Base-by-base conservation (phyloP, 768 basidiomycete genomes). In the Boletus rex-veris region DNA sequence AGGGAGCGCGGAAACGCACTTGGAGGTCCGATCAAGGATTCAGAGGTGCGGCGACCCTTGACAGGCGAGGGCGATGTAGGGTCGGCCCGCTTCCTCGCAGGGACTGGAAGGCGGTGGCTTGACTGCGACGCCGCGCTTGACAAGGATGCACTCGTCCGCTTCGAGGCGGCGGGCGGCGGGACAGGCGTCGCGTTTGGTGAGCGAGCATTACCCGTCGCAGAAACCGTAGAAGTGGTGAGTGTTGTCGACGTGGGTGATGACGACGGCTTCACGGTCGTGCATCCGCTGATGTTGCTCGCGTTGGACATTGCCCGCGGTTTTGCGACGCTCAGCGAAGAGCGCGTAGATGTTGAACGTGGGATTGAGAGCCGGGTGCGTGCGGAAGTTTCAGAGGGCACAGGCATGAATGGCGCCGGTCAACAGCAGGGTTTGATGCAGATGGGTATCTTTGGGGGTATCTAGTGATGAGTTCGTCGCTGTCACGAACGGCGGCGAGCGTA, bases 231-330 rank as follows among this genome's bases (percentile, higher is more conserved):
- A 15, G 65, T 73, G 28, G 62, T 62, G 46, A 55, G 49, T 3
- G 69, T 64, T 11, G 63, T 64, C 16, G 68, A 66, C 7, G 60
- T 50, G 8, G 65, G 62, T 1, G 70, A 68, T 9, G 56, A 46
- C 4, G 58, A 64, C 5, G 73, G 68, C 31, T 74, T 77, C 48
- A 83, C 71, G 10, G 81, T 84, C 5, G 78, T 79, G 62, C 73
- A 76, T 6, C 76, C 79, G 58, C 80, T 82, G 49, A 69, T 58
- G 49, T 71, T 66, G 52, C 77, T 79, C 40, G 78, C 79, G 58
- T 73, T 80, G 16, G 82, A 85, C 54, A 75, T 71, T 14, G 80
- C 73, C 19, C 82, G 75, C 21, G 83, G 77, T 68, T 85, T 85
- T 9, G 74, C 70, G 49, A 72, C 61, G 48, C 72, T 73, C 53